Evolutionary conservation across 768 basidiomycete species (phyloP).

Genomic region (Candolleomyces eurysporus): DNA sequence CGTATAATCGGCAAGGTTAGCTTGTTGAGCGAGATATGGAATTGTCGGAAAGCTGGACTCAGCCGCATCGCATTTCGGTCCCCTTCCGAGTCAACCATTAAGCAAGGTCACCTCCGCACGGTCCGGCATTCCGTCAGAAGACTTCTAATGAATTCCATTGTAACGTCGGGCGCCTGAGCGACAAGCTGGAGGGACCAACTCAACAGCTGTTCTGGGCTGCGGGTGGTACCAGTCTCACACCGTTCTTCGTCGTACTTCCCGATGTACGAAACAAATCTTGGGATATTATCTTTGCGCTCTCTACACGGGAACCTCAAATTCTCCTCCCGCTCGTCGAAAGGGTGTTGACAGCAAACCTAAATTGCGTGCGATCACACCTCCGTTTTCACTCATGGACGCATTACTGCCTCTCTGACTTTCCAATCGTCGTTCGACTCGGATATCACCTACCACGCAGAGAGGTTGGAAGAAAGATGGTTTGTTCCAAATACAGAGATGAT

Average conservation of each 20-base stretch:
- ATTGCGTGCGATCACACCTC: slow-evolving; percentile 27
- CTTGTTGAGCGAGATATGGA: no score
- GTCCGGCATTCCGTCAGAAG: no score
- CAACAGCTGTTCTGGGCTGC: slow-evolving; percentile 52
- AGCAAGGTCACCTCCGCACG: no score
- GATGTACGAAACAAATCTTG: slow-evolving; percentile 11
- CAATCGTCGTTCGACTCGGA: slow-evolving; percentile 2
- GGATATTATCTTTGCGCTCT: slow-evolving; percentile 47
- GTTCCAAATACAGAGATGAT: neutral
- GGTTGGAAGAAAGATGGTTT: slow-evolving; percentile 20
- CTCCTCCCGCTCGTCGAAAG: slow-evolving; percentile 40
- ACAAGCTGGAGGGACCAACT: no score
- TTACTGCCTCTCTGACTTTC: neutral
- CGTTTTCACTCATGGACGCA: slow-evolving; percentile 38
- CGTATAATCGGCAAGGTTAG: no score
- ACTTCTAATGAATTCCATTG: no score
- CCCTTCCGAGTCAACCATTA: no score
- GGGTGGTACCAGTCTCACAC: slow-evolving; percentile 65
- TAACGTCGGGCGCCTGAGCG: no score
- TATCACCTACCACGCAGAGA: slow-evolving; percentile 15
- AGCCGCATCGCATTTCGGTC: no score
- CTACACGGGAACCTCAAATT: slow-evolving; percentile 54
- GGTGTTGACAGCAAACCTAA: slow-evolving; percentile 20
- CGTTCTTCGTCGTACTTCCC: slow-evolving; percentile 54
- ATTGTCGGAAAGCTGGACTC: no score